Base-by-base conservation (phyloP, 352 stramenopile genomes). In the Albugo candida region DNA sequence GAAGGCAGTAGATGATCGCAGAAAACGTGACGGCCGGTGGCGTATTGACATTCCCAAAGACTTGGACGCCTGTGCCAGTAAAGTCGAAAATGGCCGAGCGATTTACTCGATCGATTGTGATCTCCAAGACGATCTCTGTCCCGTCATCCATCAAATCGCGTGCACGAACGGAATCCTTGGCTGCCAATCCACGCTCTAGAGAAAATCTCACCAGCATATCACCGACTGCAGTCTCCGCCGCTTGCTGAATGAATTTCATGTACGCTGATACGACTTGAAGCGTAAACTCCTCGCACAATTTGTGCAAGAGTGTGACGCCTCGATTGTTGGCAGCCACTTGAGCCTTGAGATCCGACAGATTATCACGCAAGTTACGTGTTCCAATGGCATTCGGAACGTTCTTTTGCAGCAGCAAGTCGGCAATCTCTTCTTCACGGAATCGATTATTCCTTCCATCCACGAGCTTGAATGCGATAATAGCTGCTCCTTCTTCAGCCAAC, bases 401-500 rank as follows among this genome's bases (percentile, higher is more conserved):
- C 41, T 95, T 95, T 39, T 94, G 78, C 41, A 83, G 59, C 11
- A 99, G 65, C 53, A 99, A 95, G 31, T 96, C 84, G 0, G 86
- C 92, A 50, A 99, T 97, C 13, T 93, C 93, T 43, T 92, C 64
- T 60, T 99, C 94, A 46, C 96, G 75, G 63, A 99, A 99, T n/a
- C 83, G 63, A 5, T 93, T 93, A 41, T 84, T 60, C 18, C 83
- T 81, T 13, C 77, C 76, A n/a, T 88, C 71, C 5, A 99, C 93
- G 10, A 99, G 67, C 60, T 99, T 99, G 69, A 98, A 99, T 0
- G 95, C 93, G 34, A 99, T 78, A 61, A 99, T 99, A n/a, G 92
- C 95, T 13, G 94, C 94, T 36, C 95, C 95, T 80, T 99, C 95
- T 64, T 99, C 86, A 38, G 91, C 88, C 41, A 99, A 64, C 13